Evolutionary conservation across 331 rosid species (phyloP), one percentile per base, ranked within the genome.

Genomic region (Quercus tomentella): DNA sequence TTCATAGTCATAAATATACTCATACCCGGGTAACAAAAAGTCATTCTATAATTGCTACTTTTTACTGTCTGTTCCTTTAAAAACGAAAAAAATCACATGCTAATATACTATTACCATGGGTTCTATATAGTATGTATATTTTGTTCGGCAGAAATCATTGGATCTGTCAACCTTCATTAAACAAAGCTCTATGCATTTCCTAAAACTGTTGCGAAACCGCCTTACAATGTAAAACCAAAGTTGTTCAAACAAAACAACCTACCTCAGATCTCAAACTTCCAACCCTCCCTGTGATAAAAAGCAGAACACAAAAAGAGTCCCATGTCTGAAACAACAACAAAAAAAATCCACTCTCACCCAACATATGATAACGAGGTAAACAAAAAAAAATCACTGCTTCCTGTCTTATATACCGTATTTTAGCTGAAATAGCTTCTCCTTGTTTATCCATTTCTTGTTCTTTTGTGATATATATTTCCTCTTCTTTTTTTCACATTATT

Each of bases 81-180:
- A 49, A 49, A 37, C 1, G 11, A 7, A 49, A 49, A 49, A 49
- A 12, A 49, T 3, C 4, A 49, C 5, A 49, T 12, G 17, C 4
- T 49, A 4, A 14, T 49, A 12, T 49, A 14, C 1, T 12, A 49
- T 11, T 12, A 49, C 5, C 0, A 49, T 12, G 17, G 17, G 54
- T 49, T 49, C 0, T 11, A 1, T 12, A 2, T 45, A 10, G 1
- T 10, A 2, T 2, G 3, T 45, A 45, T 11, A 58, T 58, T 58
- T 58, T 58, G 65, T 1, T 9, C 65, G 3, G 66, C 26, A 28
- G 30, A 60, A 23, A 37, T 22, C 61, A 16, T 82, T 65, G 84
- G 88, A 89, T 86, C 88, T 63, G 74, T 82, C 84, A 75, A 56
- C 66, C 9, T 9, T 58, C 58, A 74, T 31, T 5, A 11, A 60